phyloP scores from a whole-genome alignment of 768 basidiomycete species.

The Amanita polypyramis region DNA sequence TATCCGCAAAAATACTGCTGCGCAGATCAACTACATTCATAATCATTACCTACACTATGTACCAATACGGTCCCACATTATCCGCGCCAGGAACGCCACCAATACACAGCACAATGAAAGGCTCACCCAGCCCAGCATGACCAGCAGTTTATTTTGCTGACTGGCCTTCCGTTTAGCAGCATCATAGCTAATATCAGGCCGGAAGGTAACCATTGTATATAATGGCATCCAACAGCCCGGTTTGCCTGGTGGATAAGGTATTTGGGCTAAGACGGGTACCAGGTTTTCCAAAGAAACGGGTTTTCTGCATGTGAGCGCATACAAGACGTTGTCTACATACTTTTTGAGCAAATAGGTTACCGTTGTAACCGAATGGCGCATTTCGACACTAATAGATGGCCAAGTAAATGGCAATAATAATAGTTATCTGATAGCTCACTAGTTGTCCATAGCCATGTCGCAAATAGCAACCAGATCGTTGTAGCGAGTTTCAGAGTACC shows the following conservation, averaged over 20 bases:
- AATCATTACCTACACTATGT: slow-evolving; percentile 17
- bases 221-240: slow-evolving; percentile 83
- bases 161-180: slow-evolving; percentile 62
- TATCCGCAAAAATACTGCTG: slow-evolving; percentile 1
- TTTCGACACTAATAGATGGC: slow-evolving; percentile 59
- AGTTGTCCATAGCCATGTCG: slow-evolving; percentile 92
- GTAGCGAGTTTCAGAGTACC: slow-evolving; percentile 76
- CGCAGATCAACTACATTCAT: background rate
- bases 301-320: slow-evolving; percentile 44
- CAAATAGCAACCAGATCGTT: slow-evolving; percentile 86
- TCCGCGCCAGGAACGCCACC: slow-evolving; percentile 31
- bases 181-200: slow-evolving; percentile 89
- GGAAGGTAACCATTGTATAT: slow-evolving; percentile 97
- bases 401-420: slow-evolving; percentile 14
- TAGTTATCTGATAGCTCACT: slow-evolving; percentile 47
- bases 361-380: slow-evolving; percentile 88
- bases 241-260: slow-evolving; percentile 47
- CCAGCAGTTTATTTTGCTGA: slow-evolving; percentile 58
- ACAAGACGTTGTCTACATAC: slow-evolving; percentile 66
- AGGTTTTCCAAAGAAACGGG: slow-evolving; percentile 36
- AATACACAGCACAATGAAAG: slow-evolving; percentile 30
- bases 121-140: slow-evolving; percentile 37
- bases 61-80: slow-evolving; percentile 17
- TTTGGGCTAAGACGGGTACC: slow-evolving; percentile 33
- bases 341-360: slow-evolving; percentile 71